Evolutionary conservation across 129 eudicot species (phyloP), one percentile per base, ranked within the genome.

Genomic region (Gnaphalium uliginosum): DNA sequence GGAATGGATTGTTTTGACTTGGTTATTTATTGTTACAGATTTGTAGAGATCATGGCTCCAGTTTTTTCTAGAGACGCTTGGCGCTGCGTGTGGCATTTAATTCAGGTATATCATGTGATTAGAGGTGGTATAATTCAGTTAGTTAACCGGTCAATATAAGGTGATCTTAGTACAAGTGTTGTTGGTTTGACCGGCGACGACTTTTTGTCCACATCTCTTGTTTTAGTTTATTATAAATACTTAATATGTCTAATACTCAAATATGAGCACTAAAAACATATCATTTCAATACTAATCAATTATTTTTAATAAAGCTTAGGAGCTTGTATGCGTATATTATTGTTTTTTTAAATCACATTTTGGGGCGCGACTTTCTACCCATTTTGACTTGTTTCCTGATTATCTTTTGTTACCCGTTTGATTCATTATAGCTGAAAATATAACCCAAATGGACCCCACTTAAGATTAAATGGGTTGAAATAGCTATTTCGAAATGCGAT

Each of bases 1-100:
- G n/a, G n/a, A 33, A 6, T 26, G 35, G 37, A 26, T 39, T 17
- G 0, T 68, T 33, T 25, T 76, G 68, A 68, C 57, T 53, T 54
- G 61, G 59, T 58, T 50, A 27, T 37, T 39, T 72, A 39, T 8
- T 25, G 33, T 73, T 68, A 67, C 97, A 93, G 98, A 69, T 93
- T 93, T 76, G 89, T 93, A 18, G 98, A 93, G 83, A 93, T 93
- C 68, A 93, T 93, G 97, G 98, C 98, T 66, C 98, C 98, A 5
- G 98, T 93, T 62, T 93, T 93, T 73, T 90, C 98, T 81, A 81
- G 91, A 71, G 87, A 88, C 4, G 96, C 98, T 66, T 93, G 98
- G 98, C 89, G 97, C 51, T 93, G 98, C n/a, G 96, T 88, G 66
- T 93, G 98, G 98, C 87, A 93, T 88, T 75, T 93, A 85, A 88